phyloP scores from a whole-genome alignment of 805 yeast species.

The Wickerhamiella kurtzmanii region DNA sequence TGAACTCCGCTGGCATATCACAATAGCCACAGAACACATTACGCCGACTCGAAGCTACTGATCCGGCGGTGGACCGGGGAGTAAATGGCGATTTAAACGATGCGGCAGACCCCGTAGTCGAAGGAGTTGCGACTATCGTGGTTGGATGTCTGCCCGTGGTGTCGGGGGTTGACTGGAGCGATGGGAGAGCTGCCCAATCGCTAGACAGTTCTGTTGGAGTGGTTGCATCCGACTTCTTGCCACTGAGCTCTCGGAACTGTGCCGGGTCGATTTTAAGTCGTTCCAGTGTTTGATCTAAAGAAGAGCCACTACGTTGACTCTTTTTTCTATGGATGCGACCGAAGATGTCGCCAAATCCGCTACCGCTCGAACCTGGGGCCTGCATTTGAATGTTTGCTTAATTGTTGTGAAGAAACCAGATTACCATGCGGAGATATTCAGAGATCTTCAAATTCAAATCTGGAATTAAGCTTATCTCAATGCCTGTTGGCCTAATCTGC shows the following conservation, averaged over 20 bases:
- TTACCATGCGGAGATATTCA: too few species aligned
- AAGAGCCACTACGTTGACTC: too few species aligned
- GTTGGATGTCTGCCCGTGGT: background rate
- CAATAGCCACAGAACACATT: constrained; percentile 1
- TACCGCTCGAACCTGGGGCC: too few species aligned
- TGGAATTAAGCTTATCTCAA: too few species aligned
- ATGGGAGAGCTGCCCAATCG: background rate
- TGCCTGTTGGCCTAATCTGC: too few species aligned
- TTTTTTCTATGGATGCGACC: too few species aligned
- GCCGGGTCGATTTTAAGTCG: background rate
- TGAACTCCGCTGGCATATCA: background rate
- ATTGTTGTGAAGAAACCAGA: too few species aligned
- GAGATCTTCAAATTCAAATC: too few species aligned
- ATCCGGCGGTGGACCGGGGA: background rate
- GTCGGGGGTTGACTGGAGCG: background rate
- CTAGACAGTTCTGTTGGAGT: background rate
- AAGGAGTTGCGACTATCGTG: background rate
- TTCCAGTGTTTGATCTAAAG: too few species aligned
- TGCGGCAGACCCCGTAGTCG: background rate
- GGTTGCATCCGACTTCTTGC: background rate
- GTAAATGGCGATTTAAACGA: background rate
- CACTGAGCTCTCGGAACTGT: background rate
- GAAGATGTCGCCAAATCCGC: too few species aligned
- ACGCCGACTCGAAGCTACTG: background rate
- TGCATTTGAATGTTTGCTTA: too few species aligned